phyloP scores from a whole-genome alignment of 2,329 filamentous ascomycete genomes.

The Verticillium zaregamsianum region DNA sequence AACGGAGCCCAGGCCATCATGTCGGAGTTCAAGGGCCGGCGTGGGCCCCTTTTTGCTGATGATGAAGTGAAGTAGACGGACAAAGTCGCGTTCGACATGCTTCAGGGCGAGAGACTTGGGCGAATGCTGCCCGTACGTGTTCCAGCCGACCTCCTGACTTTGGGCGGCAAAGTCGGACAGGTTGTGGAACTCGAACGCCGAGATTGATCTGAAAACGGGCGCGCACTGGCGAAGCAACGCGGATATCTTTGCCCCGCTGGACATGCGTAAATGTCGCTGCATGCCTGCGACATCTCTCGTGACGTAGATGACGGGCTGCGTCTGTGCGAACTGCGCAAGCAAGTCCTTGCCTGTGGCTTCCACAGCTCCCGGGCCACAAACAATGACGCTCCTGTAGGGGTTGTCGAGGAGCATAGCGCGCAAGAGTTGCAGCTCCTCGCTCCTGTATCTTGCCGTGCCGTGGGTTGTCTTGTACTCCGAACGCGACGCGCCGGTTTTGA shows the following conservation, averaged over 20 bases:
- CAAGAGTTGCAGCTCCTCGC: too few relatives aligned
- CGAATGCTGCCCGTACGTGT: not conserved
- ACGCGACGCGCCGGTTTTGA: constrained; percentile 57
- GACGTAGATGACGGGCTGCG: too few relatives aligned
- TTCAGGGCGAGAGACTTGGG: constrained; percentile 52
- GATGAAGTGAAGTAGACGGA: constrained; percentile 62
- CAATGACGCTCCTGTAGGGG: too few relatives aligned
- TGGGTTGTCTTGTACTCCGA: constrained; percentile 59
- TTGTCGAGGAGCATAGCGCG: too few relatives aligned
- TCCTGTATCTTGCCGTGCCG: too few relatives aligned
- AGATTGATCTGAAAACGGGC: constrained; percentile 57
- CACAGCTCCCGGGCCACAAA: too few relatives aligned
- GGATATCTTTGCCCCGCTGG: constrained; percentile 51
- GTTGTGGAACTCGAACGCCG: constrained; percentile 70
- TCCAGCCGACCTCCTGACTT: constrained; percentile 6
- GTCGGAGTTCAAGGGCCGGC: too few relatives aligned
- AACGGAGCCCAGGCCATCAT: constrained; percentile 50
- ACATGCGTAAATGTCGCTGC: constrained; percentile 57
- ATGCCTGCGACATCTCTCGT: too few relatives aligned
- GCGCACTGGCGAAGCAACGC: too few relatives aligned
- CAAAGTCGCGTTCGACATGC: constrained; percentile 63
- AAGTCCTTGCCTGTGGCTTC: too few relatives aligned
- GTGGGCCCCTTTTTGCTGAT: too few relatives aligned
- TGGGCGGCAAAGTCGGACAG: constrained; percentile 51
- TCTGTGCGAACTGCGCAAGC: too few relatives aligned